Evolutionary conservation across 805 yeast species (phyloP), one percentile per base, ranked within the genome.

Genomic region (Schizosaccharomyces pombe): DNA sequence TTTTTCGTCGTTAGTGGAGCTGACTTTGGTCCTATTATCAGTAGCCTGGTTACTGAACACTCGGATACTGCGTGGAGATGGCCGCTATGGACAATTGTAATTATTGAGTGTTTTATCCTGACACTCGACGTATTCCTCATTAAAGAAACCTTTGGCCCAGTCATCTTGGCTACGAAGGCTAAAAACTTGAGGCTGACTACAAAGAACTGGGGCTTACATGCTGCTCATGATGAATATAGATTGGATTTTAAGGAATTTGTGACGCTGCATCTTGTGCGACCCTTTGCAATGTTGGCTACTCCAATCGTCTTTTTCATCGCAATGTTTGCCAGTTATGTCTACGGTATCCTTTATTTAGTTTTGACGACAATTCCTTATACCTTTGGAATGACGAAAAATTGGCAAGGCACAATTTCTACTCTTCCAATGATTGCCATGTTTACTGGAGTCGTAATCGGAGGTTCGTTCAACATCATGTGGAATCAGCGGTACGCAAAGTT

Each of bases 161-260:
- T 61, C 0, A 78, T 85, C 53, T 70, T 85, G 58, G 77, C 79
- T 60, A 71, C 63, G 43, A 75, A 80, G 62, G 95, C 95, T 19
- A 67, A 65, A 55, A 73, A 65, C 62, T 63, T 85, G 61, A 76
- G 95, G 68, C 73, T 75, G 61, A 80, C 79, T 64, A 82, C 95
- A 4, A 87, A 91, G 51, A 82, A 86, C 64, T 72, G 72, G 57
- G 82, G 82, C 62, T 83, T 84, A 58, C 85, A 85, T 85, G 84
- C 96, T 24, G 93, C 84, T 67, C 93, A 84, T 65, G 96, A 87
- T 65, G 91, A 89, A 31, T 78, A 76, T 63, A 85, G 85, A 52
- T 65, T 85, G 65, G 68, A 82, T 1, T 64, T 83, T 52, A 70
- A 69, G 33, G 94, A 87, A 64, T 71, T 87, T 65, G 60, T 85